Base-by-base conservation (phyloP, 768 basidiomycete species). In the Kwoniella dendrophila region DNA sequence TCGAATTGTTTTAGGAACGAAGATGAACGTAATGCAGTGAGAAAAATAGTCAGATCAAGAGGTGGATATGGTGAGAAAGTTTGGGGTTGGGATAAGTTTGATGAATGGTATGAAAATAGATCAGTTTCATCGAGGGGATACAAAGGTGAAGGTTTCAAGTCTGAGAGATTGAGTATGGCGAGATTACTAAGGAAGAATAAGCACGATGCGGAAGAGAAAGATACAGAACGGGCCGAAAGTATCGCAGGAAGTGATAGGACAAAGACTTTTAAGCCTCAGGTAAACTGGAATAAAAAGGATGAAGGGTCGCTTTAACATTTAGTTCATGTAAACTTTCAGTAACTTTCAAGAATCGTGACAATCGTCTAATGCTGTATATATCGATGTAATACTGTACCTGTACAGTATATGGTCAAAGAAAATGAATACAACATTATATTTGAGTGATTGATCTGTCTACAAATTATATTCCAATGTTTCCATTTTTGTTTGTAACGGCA, bases 1-100 rank as follows among this genome's bases (percentile, higher is more conserved):
- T 59, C 57, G 18, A 64, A 68, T 47, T 68, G 66, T 56, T 67
- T 75, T 44, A 40, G 71, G 36, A 62, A 70, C 57, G 57, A 67
- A 20, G 63, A 22, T 18, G 68, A 70, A 41, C 18, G 73, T 12
- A 56, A 51, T 38, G 60, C 52, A 36, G 62, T 75, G 11, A 59
- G 58, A 32, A 33, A 29, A 32, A 66, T 72, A 20, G 66, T 72
- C 6, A 55, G 18, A 30, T 32, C 10, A 8, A 41, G 73, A 47
- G 73, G 73, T 3, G 48, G 38, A 55, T 45, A 43, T 7, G 73
- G 71, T 16, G 63, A 56, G 8, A 41, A 53, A 32, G 33, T n/a
- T 5, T 75, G 70, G 70, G 71, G 71, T 7, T 45, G 34, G 51
- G 34, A 67, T 32, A 53, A 67, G 29, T 75, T 56, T 63, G 58